Conservation (phyloP, 139 green algal genomes). For the Asterochloris erici region DNA sequence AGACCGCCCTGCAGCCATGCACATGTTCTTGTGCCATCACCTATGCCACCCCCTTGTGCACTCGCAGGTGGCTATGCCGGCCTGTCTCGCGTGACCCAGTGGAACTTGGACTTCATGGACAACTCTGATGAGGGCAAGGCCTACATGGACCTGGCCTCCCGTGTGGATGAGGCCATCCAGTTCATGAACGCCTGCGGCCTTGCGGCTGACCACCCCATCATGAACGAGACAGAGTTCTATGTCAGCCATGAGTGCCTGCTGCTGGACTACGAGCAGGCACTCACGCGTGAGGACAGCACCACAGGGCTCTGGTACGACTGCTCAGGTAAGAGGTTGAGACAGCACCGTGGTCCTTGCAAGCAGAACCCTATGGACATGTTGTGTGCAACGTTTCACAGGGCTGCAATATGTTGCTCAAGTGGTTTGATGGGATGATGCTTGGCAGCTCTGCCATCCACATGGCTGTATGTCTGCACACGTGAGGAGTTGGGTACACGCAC, state of each 20-base stretch:
- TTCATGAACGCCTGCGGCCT: constrained; percentile 97
- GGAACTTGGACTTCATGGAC: constrained; percentile 99
- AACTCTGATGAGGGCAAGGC: constrained; percentile 75
- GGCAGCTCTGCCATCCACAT: too few relatives aligned
- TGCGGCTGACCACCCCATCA: constrained; percentile 60
- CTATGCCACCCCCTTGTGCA: neutral
- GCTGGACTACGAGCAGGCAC: constrained; percentile 94
- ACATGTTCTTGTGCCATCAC: too few relatives aligned
- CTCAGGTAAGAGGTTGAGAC: neutral
- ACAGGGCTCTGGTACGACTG: constrained; percentile 47
- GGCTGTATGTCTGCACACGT: too few relatives aligned
- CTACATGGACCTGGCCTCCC: constrained; percentile 87
- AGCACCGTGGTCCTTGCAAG: too few relatives aligned
- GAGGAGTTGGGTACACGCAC: too few relatives aligned
- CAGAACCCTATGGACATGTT: too few relatives aligned
- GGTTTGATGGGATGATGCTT: too few relatives aligned
- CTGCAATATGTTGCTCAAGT: constrained; percentile 80
- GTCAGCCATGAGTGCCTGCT: constrained; percentile 92
- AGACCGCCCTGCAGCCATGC: neutral
- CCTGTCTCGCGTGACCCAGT: constrained; percentile 86
- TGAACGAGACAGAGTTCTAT: constrained; percentile 98
- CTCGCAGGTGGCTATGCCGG: constrained; percentile 80
- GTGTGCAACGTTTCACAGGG: neutral
- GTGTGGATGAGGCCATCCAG: constrained; percentile 89
- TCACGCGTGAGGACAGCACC: constrained; percentile 90